A percentile compares a stretch with the other conserved stretches of the same genome.
Conservation (phyloP, 257 asterid genomes). For the Coffea eugenioides region DNA sequence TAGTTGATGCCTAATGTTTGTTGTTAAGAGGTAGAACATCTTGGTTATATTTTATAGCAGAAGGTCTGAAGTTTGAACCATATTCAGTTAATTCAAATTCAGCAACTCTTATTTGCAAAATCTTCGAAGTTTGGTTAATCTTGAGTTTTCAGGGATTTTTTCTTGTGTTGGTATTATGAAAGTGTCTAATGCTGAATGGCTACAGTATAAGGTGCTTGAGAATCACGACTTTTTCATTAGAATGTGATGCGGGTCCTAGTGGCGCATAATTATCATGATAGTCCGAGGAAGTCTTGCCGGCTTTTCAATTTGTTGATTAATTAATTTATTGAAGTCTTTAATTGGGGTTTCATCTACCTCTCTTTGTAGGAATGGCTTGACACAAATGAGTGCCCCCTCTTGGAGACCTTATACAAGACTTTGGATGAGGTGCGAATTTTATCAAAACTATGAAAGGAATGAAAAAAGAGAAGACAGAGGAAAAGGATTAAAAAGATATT, state of each 20-base stretch:
- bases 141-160: neutral
- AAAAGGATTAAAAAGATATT: neutral
- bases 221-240: neutral
- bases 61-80: neutral
- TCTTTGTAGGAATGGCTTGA: slow-evolving; percentile 84
- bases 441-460: neutral
- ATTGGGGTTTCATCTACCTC: slow-evolving; percentile 7
- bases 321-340: neutral
- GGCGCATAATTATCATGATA: neutral
- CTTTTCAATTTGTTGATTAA: neutral
- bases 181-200: neutral
- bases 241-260: neutral
- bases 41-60: neutral
- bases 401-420: slow-evolving; percentile 73
- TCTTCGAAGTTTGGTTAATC: neutral
- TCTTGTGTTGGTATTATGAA: neutral
- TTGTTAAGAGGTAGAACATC: neutral
- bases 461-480: neutral
- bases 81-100: neutral
- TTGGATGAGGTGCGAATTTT: slow-evolving; percentile 78
- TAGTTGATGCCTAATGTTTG: neutral
- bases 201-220: neutral
- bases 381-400: slow-evolving; percentile 51
- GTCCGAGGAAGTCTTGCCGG: neutral
- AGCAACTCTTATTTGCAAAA: neutral